Percentiles rank a stretch among this genome's conserved stretches.
phyloP scores from a whole-genome alignment of 1,139 yeast species.

The Saccharomyces hybrid region DNA sequence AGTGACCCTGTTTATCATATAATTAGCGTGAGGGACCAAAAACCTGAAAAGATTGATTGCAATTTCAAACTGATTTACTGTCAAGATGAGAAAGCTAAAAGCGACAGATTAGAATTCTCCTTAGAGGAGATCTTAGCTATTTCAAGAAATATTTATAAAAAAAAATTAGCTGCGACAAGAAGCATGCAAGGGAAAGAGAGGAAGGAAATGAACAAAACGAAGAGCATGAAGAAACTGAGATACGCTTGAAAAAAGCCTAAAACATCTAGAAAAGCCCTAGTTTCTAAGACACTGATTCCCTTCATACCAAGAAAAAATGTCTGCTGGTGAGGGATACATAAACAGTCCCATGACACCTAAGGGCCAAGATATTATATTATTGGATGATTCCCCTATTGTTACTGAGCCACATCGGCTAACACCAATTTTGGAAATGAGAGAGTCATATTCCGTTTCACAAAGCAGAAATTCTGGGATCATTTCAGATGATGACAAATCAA shows the following conservation, averaged over 20 bases:
- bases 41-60: conserved; percentile 55
- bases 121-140: conserved; percentile 57
- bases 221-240: neutral
- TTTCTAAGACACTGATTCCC: neutral
- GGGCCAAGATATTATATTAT: neutral
- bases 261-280: neutral
- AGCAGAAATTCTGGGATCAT: neutral
- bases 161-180: conserved; percentile 1
- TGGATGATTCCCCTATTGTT: neutral
- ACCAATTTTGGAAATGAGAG: neutral
- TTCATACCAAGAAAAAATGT: neutral
- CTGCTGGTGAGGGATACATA: neutral
- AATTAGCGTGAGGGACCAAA: conserved; percentile 51
- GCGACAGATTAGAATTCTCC: conserved; percentile 37
- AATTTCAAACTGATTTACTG: conserved; percentile 54
- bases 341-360: neutral
- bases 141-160: conserved; percentile 33
- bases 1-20: conserved; percentile 38
- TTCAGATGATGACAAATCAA: neutral
- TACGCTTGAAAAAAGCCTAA: neutral
- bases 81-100: conserved; percentile 34
- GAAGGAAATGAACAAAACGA: neutral
- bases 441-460: neutral
- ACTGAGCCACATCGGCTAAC: neutral
- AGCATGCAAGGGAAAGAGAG: neutral